Evolutionary conservation across 768 basidiomycete genomes (phyloP).

Genomic region (Amanita polypyramis): DNA sequence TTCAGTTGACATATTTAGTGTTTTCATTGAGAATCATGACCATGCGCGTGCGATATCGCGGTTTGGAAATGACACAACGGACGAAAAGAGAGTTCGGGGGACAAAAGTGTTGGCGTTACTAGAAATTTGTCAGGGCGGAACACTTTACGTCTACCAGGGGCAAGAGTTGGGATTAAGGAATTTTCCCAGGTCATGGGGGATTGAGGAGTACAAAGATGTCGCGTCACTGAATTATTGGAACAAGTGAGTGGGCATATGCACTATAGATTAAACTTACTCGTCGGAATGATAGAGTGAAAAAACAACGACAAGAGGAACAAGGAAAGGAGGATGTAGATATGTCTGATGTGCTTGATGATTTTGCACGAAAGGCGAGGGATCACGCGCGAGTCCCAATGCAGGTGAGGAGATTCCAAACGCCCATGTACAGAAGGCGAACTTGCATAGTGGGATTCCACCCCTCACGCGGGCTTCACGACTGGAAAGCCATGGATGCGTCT

Average conservation of each 20-base stretch:
- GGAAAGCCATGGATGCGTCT: constrained; percentile 68
- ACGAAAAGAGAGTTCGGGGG: constrained; percentile 43
- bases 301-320: constrained; percentile 23
- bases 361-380: constrained; percentile 58
- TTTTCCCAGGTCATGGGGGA: constrained; percentile 50
- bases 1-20: constrained; percentile 18
- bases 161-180: constrained; percentile 64
- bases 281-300: constrained; percentile 24
- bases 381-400: constrained; percentile 66
- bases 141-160: constrained; percentile 67
- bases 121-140: constrained; percentile 52
- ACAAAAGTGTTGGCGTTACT: constrained; percentile 58
- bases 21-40: constrained; percentile 67
- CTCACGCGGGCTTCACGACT: constrained; percentile 55
- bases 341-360: constrained; percentile 45
- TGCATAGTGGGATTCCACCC: constrained; percentile 42
- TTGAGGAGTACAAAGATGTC: constrained; percentile 68
- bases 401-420: constrained; percentile 19
- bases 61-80: constrained; percentile 47
- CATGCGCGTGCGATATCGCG: constrained; percentile 54
- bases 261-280: neutral
- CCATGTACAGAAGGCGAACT: neutral
- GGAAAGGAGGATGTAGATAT: constrained; percentile 40
- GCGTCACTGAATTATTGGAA: constrained; percentile 51
- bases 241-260: constrained; percentile 27